Conservation (phyloP, 805 yeast genomes). For the Nakazawaea ernobii region DNA sequence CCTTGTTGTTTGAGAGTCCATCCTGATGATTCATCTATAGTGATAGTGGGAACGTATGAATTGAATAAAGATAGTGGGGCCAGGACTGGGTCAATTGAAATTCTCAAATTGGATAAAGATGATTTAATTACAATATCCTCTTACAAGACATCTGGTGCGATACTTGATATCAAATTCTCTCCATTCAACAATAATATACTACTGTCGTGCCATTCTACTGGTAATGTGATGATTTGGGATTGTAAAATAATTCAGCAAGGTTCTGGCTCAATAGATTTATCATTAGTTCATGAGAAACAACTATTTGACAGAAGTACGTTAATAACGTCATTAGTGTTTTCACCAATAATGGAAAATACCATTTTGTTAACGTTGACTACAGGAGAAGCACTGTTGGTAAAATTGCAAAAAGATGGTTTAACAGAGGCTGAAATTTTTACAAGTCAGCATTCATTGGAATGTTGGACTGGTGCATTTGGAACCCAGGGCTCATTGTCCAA, state of each 20-base stretch:
- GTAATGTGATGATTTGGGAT: constrained; percentile 64
- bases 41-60: constrained; percentile 78
- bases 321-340: constrained; percentile 61
- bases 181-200: constrained; percentile 46
- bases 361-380: constrained; percentile 60
- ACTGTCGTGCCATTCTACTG: constrained; percentile 76
- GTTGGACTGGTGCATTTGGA: constrained; percentile 84
- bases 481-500: constrained; percentile 42
- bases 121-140: constrained; percentile 20
- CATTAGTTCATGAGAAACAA: constrained; percentile 28
- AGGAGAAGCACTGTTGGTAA: constrained; percentile 50
- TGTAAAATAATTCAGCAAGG: constrained; percentile 14
- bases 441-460: constrained; percentile 63
- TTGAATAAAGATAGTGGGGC: constrained; percentile 51
- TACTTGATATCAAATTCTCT: constrained; percentile 69
- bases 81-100: constrained; percentile 59
- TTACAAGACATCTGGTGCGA: constrained; percentile 47
- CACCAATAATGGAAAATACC: constrained; percentile 31
- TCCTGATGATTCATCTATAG: constrained; percentile 38
- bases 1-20: constrained; percentile 76
- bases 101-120: constrained; percentile 25
- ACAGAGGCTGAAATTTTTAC: constrained; percentile 20
- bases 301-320: constrained; percentile 44
- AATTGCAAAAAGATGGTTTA: constrained; percentile 18
- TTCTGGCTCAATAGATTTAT: constrained; percentile 16